Conservation (phyloP, 176 grass and related monocot species). For the Carex littledalei region DNA sequence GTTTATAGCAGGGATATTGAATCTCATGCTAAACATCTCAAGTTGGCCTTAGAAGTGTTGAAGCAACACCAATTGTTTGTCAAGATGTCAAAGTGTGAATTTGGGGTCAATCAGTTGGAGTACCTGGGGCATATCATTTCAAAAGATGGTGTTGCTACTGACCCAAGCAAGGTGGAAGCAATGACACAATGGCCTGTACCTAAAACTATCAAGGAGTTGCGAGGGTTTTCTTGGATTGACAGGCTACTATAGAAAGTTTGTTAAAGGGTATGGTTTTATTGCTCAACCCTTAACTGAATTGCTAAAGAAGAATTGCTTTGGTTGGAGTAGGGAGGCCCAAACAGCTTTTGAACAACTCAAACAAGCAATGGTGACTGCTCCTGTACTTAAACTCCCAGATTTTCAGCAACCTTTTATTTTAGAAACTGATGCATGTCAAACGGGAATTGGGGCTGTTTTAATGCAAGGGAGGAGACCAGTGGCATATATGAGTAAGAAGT, state of each 20-base stretch:
- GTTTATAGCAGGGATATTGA: no score
- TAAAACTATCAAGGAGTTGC: not conserved
- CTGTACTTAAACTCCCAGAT: not conserved
- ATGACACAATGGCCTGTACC: not conserved
- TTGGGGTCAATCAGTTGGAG: no score
- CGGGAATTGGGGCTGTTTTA: no score
- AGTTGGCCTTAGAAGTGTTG: accelerated
- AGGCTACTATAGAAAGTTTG: not conserved
- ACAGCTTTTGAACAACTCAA: not conserved
- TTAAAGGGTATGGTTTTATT: not conserved
- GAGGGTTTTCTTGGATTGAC: not conserved
- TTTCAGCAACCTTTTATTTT: not conserved
- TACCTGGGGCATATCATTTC: no score
- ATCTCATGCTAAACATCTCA: no score
- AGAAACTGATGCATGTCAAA: no score
- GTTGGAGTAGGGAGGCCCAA: not conserved
- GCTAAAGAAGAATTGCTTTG: not conserved
- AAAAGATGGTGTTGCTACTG: not conserved
- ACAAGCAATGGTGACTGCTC: not conserved
- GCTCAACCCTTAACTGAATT: not conserved
- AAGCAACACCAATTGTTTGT: no score
- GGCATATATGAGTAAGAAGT: no score
- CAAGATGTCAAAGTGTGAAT: no score
- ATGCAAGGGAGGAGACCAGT: no score
- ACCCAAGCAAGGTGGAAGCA: not conserved